Percentiles rank a stretch among this genome's conserved stretches.
These are phyloP conservation scores for Usnea hakonensis DNA, from an alignment of 495 filamentous ascomycete genomes.

Conservation along the genomic window DNA sequence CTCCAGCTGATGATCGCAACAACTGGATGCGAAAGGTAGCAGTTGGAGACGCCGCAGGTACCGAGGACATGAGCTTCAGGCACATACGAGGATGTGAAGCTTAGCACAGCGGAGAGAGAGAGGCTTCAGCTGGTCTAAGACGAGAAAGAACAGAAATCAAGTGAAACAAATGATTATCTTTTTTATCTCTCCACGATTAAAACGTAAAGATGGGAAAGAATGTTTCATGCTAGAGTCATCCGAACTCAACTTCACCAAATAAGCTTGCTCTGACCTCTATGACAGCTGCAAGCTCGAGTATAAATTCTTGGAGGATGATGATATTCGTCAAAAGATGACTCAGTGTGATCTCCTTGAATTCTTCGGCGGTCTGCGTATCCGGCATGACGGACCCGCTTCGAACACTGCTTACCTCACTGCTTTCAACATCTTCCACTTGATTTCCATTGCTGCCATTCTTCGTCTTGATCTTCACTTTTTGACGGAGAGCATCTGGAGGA, in stretches of 20 bases:
- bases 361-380: slow-evolving; percentile 32
- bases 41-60: background rate
- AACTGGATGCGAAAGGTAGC: background rate
- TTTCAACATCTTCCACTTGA: slow-evolving; percentile 14
- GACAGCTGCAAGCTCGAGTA: slow-evolving; percentile 80
- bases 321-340: slow-evolving; percentile 76
- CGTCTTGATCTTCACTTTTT: slow-evolving; percentile 16
- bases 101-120: background rate
- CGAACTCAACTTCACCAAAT: slow-evolving; percentile 72
- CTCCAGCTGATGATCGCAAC: background rate
- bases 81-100: background rate
- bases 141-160: too few relatives aligned
- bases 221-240: background rate
- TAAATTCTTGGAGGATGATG: slow-evolving; percentile 61
- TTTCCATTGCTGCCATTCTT: background rate
- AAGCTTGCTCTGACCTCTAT: slow-evolving; percentile 78
- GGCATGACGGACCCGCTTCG: slow-evolving; percentile 27
- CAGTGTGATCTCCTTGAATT: slow-evolving; percentile 53
- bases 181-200: background rate
- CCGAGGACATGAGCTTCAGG: background rate
- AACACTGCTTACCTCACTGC: slow-evolving; percentile 25
- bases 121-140: too few relatives aligned
- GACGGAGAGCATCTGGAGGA: slow-evolving; percentile 15
- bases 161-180: background rate
- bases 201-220: background rate